phyloP scores from a whole-genome alignment of 805 yeast genomes.

The Spathaspora arborariae region DNA sequence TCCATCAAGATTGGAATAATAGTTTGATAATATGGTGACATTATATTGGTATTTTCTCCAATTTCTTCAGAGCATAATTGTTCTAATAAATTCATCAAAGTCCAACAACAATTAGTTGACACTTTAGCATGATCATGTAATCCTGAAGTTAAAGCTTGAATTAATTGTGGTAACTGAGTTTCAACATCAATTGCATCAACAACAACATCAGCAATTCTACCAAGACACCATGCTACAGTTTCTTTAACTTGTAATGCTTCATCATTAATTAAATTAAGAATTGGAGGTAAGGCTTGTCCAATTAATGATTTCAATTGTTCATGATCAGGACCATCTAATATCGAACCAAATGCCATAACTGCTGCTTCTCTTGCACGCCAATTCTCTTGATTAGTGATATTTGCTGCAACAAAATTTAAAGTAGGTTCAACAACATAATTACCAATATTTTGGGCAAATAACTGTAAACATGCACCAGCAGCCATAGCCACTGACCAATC shows the following conservation, averaged over 20 bases:
- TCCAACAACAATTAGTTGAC: slow-evolving; percentile 97
- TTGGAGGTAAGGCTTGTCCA: slow-evolving; percentile 79
- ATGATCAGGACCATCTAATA: slow-evolving; percentile 88
- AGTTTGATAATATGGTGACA: slow-evolving; percentile 70
- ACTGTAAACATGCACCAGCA: slow-evolving; percentile 93
- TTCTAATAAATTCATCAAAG: slow-evolving; percentile 86
- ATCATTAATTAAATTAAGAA: slow-evolving; percentile 71
- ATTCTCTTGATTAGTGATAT: slow-evolving; percentile 41
- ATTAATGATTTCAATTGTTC: slow-evolving; percentile 64
- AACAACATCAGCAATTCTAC: slow-evolving; percentile 87
- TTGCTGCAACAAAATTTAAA: slow-evolving; percentile 74
- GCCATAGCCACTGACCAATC: slow-evolving; percentile 99
- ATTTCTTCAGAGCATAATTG: slow-evolving; percentile 65
- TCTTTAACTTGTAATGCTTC: slow-evolving; percentile 82
- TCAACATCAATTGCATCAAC: slow-evolving; percentile 70
- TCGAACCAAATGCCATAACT: slow-evolving; percentile 98
- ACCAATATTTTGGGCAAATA: slow-evolving; percentile 89
- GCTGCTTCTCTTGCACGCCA: slow-evolving; percentile 97
- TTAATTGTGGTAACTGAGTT: slow-evolving; percentile 62
- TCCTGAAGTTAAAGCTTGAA: slow-evolving; percentile 75
- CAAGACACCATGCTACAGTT: slow-evolving; percentile 98
- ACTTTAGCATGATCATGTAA: slow-evolving; percentile 89
- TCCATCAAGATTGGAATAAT: slow-evolving; percentile 68
- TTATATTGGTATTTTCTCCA: slow-evolving; percentile 51
- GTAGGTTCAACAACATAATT: slow-evolving; percentile 84